Conservation (phyloP, 805 yeast genomes). For the Candida cerambycidarum region DNA sequence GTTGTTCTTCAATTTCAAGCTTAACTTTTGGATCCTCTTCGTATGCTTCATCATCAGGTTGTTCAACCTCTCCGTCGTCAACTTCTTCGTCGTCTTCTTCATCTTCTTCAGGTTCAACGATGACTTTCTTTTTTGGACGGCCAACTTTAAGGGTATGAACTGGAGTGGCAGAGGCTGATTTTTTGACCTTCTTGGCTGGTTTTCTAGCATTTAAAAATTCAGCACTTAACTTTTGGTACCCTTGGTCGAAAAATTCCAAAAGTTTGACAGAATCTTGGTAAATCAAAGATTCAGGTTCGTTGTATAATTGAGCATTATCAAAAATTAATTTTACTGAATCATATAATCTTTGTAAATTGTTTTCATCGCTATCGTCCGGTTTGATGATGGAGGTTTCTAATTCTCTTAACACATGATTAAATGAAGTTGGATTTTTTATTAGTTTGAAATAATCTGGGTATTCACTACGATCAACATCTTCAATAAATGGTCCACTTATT, state of each 20-base stretch:
- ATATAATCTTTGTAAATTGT: conserved; percentile 57
- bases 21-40: conserved; percentile 11
- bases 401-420: conserved; percentile 55
- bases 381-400: conserved; percentile 50
- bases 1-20: conserved; percentile 5
- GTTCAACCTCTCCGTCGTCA: conserved; percentile 15
- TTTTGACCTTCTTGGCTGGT: conserved; percentile 15
- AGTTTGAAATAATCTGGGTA: conserved; percentile 81
- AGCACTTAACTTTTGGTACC: conserved; percentile 29
- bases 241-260: conserved; percentile 49
- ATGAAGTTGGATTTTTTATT: conserved; percentile 72
- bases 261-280: conserved; percentile 69
- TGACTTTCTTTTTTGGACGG: conserved; percentile 14
- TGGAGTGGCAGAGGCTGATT: conserved; percentile 13
- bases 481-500: conserved; percentile 71
- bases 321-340: conserved; percentile 65
- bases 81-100: conserved; percentile 14
- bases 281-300: conserved; percentile 70
- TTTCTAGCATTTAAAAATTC: conserved; percentile 21
- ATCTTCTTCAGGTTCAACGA: conserved; percentile 7
- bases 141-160: conserved; percentile 15
- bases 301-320: conserved; percentile 74
- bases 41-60: conserved; percentile 10
- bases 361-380: conserved; percentile 25
- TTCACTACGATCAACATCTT: conserved; percentile 64